These are phyloP conservation scores for Amanita pseudoporphyria DNA, from an alignment of 768 basidiomycete genomes.

Conservation along the genomic window DNA sequence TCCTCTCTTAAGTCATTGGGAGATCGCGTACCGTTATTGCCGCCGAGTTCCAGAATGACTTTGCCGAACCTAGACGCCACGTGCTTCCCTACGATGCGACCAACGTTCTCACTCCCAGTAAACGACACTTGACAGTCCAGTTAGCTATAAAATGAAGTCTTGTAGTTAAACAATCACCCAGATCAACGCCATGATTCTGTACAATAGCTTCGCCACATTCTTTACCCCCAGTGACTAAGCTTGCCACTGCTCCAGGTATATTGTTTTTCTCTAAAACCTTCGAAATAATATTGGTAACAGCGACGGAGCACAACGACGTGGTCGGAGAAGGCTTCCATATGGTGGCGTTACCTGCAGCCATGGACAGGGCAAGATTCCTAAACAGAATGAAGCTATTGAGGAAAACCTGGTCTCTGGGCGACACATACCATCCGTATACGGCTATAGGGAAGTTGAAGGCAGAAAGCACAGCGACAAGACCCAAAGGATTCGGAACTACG, in stretches of 20 bases:
- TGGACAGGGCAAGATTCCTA: slow-evolving; percentile 85
- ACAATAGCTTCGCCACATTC: slow-evolving; percentile 76
- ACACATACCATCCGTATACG: slow-evolving; percentile 75
- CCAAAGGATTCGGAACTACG: slow-evolving; percentile 84
- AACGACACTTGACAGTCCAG: slow-evolving; percentile 66
- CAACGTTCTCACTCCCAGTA: slow-evolving; percentile 87
- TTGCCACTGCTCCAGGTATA: slow-evolving; percentile 75
- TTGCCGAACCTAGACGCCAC: slow-evolving; percentile 89
- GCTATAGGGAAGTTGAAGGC: slow-evolving; percentile 98
- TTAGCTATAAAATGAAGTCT: background rate
- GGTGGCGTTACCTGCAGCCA: slow-evolving; percentile 88
- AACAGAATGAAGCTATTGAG: too few species aligned
- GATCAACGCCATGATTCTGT: slow-evolving; percentile 61
- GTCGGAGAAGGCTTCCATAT: slow-evolving; percentile 93
- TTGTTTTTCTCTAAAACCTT: slow-evolving; percentile 73
- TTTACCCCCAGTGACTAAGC: slow-evolving; percentile 76
- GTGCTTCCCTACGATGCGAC: slow-evolving; percentile 76
- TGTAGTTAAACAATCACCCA: slow-evolving; percentile 39
- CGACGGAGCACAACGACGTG: slow-evolving; percentile 83
- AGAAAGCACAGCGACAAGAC: slow-evolving; percentile 62
- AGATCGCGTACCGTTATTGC: slow-evolving; percentile 73
- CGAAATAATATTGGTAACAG: slow-evolving; percentile 81
- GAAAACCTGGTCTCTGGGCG: too few species aligned
- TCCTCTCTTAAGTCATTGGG: slow-evolving; percentile 9
- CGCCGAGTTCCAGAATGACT: slow-evolving; percentile 83